Percentiles rank a stretch among this genome's conserved stretches.
These are phyloP conservation scores for Cruciata laevipes DNA, from an alignment of 257 asterid species.

Conservation along the genomic window DNA sequence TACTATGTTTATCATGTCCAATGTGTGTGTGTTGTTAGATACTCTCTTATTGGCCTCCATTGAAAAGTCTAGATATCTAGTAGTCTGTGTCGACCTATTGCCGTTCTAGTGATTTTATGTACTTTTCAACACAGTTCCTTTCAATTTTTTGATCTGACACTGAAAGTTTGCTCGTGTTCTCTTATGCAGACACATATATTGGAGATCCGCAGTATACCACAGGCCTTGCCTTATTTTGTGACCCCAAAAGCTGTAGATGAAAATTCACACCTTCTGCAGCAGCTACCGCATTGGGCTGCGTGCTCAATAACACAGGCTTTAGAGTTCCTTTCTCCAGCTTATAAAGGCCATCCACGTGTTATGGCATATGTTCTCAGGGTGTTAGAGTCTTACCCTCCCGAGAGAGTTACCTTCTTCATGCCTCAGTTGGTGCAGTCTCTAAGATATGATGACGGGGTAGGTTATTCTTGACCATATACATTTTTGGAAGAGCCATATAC, in stretches of 20 bases:
- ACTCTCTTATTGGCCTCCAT: not conserved
- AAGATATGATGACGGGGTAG: slow-evolving; percentile 92
- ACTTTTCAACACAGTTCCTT: not conserved
- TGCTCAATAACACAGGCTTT: slow-evolving; percentile 94
- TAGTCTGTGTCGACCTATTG: not conserved
- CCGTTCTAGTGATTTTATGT: not conserved
- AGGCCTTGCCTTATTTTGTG: slow-evolving; percentile 94
- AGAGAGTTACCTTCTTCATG: slow-evolving; percentile 94
- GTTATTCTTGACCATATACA: slow-evolving; percentile 17
- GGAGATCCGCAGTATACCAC: slow-evolving; percentile 82
- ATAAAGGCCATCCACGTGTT: slow-evolving; percentile 97
- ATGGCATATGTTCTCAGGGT: slow-evolving; percentile 99
- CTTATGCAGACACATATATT: slow-evolving; percentile 56
- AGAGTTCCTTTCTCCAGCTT: slow-evolving; percentile 93
- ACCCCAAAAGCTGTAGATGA: slow-evolving; percentile 93
- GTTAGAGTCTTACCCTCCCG: slow-evolving; percentile 98
- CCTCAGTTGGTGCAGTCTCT: slow-evolving; percentile 97
- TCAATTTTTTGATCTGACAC: no score
- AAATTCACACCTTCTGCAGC: slow-evolving; percentile 87
- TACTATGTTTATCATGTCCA: not conserved
- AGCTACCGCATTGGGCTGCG: slow-evolving; percentile 98
- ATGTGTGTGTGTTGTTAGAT: not conserved
- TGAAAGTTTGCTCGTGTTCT: slow-evolving; percentile 9
- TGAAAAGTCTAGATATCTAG: not conserved
- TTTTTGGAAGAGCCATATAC: not conserved